Conservation (phyloP, 139 green algal species). For the Chlorella vulgaris region DNA sequence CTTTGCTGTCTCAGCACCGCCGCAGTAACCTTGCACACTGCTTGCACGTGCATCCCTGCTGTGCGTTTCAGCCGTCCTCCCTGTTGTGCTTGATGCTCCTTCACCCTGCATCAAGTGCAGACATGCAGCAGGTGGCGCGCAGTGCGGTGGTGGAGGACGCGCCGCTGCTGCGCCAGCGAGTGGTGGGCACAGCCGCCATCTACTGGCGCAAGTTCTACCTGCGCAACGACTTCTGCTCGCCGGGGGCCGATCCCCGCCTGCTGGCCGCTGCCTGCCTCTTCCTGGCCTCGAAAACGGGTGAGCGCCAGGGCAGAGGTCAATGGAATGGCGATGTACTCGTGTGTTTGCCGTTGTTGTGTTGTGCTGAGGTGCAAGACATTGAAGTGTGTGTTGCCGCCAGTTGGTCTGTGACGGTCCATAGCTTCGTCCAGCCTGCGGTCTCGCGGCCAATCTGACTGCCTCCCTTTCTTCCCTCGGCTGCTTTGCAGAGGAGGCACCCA, state of each 20-base stretch:
- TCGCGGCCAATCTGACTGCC: too few species aligned
- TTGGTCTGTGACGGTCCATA: too few species aligned
- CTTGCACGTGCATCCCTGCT: not conserved
- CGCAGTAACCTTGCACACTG: not conserved
- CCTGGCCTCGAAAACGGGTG: conserved; percentile 71
- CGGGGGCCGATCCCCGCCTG: conserved; percentile 67
- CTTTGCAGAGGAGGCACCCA: conserved; percentile 68
- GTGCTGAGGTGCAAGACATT: too few species aligned
- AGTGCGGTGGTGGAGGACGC: not conserved
- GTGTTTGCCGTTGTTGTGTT: not conserved
- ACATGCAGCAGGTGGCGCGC: conserved; percentile 31
- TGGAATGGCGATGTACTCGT: not conserved
- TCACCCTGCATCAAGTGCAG: conserved; percentile 2
- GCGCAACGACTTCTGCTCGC: conserved; percentile 48
- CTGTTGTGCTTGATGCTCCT: not conserved
- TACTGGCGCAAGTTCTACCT: conserved; percentile 75
- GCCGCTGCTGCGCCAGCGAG: conserved; percentile 38
- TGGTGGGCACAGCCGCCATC: conserved; percentile 62
- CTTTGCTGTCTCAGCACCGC: not conserved
- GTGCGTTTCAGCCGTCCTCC: not conserved
- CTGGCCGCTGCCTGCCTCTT: conserved; percentile 77
- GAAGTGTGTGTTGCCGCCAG: too few species aligned
- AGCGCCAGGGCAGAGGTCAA: not conserved
- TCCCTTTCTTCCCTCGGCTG: too few species aligned
- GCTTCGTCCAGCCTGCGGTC: too few species aligned